Evolutionary conservation across 495 filamentous ascomycete genomes (phyloP).

Genomic region (Aspergillus avenaceus): DNA sequence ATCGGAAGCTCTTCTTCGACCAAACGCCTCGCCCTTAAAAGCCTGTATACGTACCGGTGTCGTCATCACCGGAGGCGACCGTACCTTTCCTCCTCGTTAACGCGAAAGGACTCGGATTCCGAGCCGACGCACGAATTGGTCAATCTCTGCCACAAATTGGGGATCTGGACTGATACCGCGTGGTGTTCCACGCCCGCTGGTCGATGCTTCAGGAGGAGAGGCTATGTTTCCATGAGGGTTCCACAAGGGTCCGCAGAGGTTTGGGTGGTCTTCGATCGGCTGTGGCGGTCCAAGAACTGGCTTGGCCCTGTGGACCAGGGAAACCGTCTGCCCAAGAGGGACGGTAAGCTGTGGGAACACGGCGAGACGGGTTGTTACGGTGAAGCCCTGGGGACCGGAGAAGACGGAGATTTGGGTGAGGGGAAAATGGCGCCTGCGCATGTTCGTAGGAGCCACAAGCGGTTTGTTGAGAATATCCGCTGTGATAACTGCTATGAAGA

Average conservation of each 20-base stretch:
- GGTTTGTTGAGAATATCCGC: constrained; percentile 49
- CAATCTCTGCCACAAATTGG: constrained; percentile 55
- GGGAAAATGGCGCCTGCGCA: constrained; percentile 53
- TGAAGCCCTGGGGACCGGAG: constrained; percentile 50
- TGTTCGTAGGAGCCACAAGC: constrained; percentile 49
- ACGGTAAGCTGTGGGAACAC: constrained; percentile 58
- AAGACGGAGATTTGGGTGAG: constrained; percentile 39
- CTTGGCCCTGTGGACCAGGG: constrained; percentile 40
- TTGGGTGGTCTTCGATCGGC: constrained; percentile 61
- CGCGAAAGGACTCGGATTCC: constrained; percentile 56
- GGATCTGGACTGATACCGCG: constrained; percentile 61
- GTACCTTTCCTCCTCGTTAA: constrained; percentile 52
- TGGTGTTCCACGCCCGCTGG: constrained; percentile 61
- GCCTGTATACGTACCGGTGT: constrained; percentile 58
- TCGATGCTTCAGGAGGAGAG: constrained; percentile 52
- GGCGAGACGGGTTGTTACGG: constrained; percentile 50
- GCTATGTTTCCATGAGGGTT: constrained; percentile 53
- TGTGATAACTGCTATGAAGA: constrained; percentile 51
- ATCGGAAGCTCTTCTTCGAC: constrained; percentile 29
- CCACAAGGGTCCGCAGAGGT: constrained; percentile 51
- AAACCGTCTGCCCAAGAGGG: constrained; percentile 17
- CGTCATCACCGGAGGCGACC: constrained; percentile 57
- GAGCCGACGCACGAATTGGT: constrained; percentile 61
- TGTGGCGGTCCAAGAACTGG: constrained; percentile 59
- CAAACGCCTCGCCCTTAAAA: constrained; percentile 49